These are phyloP conservation scores for Ophiostoma ulmi DNA, from an alignment of 2,329 filamentous ascomycete genomes.

Conservation along the genomic window DNA sequence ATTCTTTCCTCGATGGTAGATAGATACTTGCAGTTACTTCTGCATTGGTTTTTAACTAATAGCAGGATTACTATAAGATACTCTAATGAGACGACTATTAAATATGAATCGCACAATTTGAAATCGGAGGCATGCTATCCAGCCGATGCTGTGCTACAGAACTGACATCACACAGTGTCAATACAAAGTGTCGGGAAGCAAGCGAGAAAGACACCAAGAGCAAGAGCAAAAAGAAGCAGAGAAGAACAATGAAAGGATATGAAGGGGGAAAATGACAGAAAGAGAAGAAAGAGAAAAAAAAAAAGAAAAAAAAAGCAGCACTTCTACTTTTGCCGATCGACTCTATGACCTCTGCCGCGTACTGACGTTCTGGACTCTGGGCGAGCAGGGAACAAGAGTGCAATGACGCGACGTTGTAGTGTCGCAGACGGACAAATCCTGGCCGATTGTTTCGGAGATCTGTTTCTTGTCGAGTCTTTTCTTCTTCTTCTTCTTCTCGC, in stretches of 20 bases:
- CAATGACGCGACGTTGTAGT: constrained; percentile 23
- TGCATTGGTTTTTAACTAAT: neutral
- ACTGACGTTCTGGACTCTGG: neutral
- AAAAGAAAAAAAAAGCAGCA: neutral
- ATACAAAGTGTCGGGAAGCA: constrained; percentile 11
- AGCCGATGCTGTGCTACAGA: neutral
- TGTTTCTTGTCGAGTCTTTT: neutral
- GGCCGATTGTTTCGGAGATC: constrained; percentile 19
- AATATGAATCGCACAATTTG: neutral
- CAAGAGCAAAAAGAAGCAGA: neutral
- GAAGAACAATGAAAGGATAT: neutral
- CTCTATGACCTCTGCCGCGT: constrained; percentile 11
- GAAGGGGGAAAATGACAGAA: neutral
- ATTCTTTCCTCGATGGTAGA: neutral
- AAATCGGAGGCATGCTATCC: neutral
- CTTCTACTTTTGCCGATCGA: constrained; percentile 10
- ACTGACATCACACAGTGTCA: neutral
- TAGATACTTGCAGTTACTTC: neutral
- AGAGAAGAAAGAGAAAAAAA: neutral
- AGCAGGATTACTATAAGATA: neutral
- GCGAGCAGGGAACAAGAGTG: neutral
- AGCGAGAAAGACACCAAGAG: neutral
- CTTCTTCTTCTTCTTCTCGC: too few species aligned
- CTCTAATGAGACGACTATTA: neutral
- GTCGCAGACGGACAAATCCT: constrained; percentile 1